These are phyloP conservation scores for Sextonia rubra DNA, from an alignment of 164 flowering plant species.

Conservation along the genomic window DNA sequence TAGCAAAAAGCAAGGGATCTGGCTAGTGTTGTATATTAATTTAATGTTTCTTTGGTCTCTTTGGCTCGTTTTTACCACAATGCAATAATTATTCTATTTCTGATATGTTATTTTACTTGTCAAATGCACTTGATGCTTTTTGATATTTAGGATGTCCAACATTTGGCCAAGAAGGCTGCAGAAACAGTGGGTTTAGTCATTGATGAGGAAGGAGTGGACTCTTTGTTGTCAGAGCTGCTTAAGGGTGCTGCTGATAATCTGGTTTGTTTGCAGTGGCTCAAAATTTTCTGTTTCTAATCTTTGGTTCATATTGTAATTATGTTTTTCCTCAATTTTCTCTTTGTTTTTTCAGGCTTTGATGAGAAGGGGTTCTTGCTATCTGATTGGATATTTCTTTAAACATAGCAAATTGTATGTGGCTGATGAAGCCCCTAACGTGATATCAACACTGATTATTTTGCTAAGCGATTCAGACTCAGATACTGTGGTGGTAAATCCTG, in stretches of 20 bases:
- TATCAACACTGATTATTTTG: slow-evolving; percentile 77
- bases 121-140: slow-evolving; percentile 1
- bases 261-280: slow-evolving; percentile 32
- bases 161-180: slow-evolving; percentile 84
- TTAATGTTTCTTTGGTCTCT: not conserved
- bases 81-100: not conserved
- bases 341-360: slow-evolving; percentile 55
- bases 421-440: slow-evolving; percentile 92
- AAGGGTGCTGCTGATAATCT: slow-evolving; percentile 76
- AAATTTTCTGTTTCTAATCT: not conserved
- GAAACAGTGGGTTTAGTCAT: slow-evolving; percentile 92
- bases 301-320: not conserved
- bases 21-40: too few species aligned
- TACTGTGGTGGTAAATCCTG: slow-evolving; percentile 59
- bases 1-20: too few species aligned
- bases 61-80: not conserved
- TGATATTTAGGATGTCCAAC: slow-evolving; percentile 60
- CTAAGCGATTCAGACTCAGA: slow-evolving; percentile 86
- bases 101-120: not conserved
- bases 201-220: slow-evolving; percentile 91
- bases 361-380: slow-evolving; percentile 69
- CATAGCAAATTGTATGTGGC: slow-evolving; percentile 90
- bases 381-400: slow-evolving; percentile 85
- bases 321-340: not conserved
- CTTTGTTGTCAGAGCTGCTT: slow-evolving; percentile 76